These are phyloP conservation scores for Rhizopus arrhizus DNA, from an alignment of 371 early-diverging fungal genomes.

Conservation along the genomic window DNA sequence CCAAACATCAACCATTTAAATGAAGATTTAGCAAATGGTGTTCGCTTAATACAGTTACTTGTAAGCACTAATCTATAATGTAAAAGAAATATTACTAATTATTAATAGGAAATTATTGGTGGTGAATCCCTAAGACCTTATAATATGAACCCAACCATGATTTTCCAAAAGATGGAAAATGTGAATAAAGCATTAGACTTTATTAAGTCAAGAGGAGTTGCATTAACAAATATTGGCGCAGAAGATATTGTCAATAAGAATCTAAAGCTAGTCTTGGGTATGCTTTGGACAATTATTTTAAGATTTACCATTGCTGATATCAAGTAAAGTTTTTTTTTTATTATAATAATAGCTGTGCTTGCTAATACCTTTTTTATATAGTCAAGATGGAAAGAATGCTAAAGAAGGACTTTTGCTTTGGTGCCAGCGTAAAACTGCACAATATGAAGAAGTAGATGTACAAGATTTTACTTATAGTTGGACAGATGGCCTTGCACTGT, in stretches of 20 bases:
- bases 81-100: not conserved
- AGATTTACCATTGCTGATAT: slow-evolving; percentile 94
- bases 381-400: slow-evolving; percentile 92
- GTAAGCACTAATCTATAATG: slow-evolving; percentile 48
- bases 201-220: slow-evolving; percentile 83
- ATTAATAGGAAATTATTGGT: slow-evolving; percentile 78
- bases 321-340: slow-evolving; percentile 44
- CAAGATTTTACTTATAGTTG: slow-evolving; percentile 89
- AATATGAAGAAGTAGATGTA: slow-evolving; percentile 83
- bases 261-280: slow-evolving; percentile 92
- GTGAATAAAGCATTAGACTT: slow-evolving; percentile 92
- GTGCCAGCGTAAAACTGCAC: slow-evolving; percentile 94
- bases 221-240: slow-evolving; percentile 93
- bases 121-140: slow-evolving; percentile 75
- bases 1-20: slow-evolving; percentile 68
- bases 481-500: slow-evolving; percentile 95
- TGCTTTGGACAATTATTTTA: slow-evolving; percentile 98
- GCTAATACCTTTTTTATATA: slow-evolving; percentile 18
- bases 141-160: slow-evolving; percentile 86
- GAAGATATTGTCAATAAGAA: slow-evolving; percentile 97
- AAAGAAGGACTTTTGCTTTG: slow-evolving; percentile 92
- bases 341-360: no score
- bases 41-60: slow-evolving; percentile 80
- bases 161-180: slow-evolving; percentile 97
- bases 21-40: slow-evolving; percentile 82